A percentile compares a stretch with the other conserved stretches of the same genome.
These are phyloP conservation scores for Salicornia ramosissima DNA, from an alignment of 148 eudicot species.

Conservation along the genomic window DNA sequence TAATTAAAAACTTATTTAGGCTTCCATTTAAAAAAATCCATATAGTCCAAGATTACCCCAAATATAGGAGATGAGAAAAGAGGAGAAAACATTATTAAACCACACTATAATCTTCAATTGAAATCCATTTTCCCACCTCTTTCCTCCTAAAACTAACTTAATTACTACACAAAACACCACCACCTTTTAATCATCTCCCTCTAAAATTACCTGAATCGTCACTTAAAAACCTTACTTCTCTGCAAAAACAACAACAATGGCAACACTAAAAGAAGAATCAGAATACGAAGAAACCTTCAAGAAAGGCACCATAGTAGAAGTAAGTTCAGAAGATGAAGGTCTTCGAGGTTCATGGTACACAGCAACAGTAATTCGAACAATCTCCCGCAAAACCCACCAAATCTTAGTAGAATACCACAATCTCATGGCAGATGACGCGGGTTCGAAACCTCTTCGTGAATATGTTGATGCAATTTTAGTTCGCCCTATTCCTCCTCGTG, in stretches of 20 bases:
- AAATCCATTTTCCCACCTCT: no score
- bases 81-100: no score
- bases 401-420: slow-evolving; percentile 49
- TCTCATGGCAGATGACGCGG: slow-evolving; percentile 33
- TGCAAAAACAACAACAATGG: no score
- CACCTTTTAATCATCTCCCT: no score
- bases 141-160: no score
- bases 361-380: slow-evolving; percentile 27
- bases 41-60: not conserved
- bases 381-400: slow-evolving; percentile 15
- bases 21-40: no score
- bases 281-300: slow-evolving; percentile 20
- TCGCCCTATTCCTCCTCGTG: slow-evolving; percentile 54
- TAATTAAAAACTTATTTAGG: no score
- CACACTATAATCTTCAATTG: no score
- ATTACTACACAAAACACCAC: no score
- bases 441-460: slow-evolving; percentile 40
- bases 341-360: slow-evolving; percentile 37
- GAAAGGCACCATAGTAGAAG: slow-evolving; percentile 30
- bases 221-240: no score
- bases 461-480: slow-evolving; percentile 29
- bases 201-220: no score
- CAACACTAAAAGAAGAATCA: no score
- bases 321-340: slow-evolving; percentile 33
- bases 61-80: not conserved